phyloP scores from a whole-genome alignment of 2,329 filamentous ascomycete species.

The Pyrenophora graminea region DNA sequence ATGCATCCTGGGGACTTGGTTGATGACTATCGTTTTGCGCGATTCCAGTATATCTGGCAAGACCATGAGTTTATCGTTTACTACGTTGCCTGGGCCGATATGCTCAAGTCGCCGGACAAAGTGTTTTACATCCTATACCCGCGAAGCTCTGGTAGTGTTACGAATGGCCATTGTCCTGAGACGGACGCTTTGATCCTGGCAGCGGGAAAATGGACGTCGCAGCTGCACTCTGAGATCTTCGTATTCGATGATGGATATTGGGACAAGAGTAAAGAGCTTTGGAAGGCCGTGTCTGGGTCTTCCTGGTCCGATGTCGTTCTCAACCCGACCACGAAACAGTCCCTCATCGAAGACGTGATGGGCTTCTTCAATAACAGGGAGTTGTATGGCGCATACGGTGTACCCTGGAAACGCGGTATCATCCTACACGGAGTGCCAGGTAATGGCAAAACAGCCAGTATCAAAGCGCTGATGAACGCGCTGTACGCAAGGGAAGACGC shows the following conservation, averaged over 20 bases:
- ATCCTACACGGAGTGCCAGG: conserved; percentile 69
- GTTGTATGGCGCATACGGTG: conserved; percentile 63
- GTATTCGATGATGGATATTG: conserved; percentile 68
- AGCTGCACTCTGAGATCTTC: conserved; percentile 67
- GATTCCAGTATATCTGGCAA: conserved; percentile 38
- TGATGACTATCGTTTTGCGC: conserved; percentile 30
- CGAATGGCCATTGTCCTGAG: conserved; percentile 21
- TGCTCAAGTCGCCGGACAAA: conserved; percentile 27
- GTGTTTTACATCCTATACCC: conserved; percentile 30
- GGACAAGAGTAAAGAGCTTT: conserved; percentile 67
- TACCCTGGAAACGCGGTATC: conserved; percentile 73
- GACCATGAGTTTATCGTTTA: conserved; percentile 34
- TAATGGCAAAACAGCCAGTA: conserved; percentile 71
- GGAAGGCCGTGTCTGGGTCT: conserved; percentile 51
- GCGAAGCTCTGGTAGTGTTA: conserved; percentile 10
- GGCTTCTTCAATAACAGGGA: conserved; percentile 66
- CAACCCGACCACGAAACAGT: conserved; percentile 66
- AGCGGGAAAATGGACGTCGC: conserved; percentile 58
- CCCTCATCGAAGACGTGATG: conserved; percentile 65
- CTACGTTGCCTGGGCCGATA: conserved; percentile 34
- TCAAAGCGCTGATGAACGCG: conserved; percentile 71
- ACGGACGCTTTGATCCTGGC: conserved; percentile 60
- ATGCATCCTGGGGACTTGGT: conserved; percentile 24
- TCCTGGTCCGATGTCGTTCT: conserved; percentile 71
- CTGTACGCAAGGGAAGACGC: conserved; percentile 54